phyloP scores from a whole-genome alignment of 495 filamentous ascomycete genomes.

The Penicillium odoratum region DNA sequence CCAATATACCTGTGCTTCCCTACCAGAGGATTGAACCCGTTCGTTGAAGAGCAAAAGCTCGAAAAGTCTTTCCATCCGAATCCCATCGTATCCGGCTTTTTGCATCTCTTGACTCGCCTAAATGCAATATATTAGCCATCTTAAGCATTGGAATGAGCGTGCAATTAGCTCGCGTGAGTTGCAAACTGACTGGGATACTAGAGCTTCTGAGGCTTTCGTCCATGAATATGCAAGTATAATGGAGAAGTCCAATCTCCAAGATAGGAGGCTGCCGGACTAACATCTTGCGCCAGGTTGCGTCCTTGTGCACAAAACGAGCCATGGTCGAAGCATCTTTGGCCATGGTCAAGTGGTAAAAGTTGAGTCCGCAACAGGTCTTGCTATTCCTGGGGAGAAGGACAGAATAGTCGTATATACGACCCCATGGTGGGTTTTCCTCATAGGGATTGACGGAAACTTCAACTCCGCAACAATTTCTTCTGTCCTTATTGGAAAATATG shows the following conservation, averaged over 20 bases:
- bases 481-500: slow-evolving; percentile 2
- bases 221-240: not conserved
- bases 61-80: slow-evolving; percentile 4
- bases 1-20: too few species aligned
- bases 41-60: not conserved
- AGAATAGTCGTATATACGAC: too few species aligned
- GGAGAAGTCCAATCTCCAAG: slow-evolving; percentile 9
- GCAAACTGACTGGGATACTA: not conserved
- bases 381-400: too few species aligned
- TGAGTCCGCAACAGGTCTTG: too few species aligned
- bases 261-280: slow-evolving; percentile 27
- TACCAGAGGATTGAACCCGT: too few species aligned
- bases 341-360: not conserved
- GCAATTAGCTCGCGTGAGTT: not conserved
- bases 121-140: not conserved
- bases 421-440: too few species aligned
- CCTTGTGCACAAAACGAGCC: slow-evolving; percentile 3
- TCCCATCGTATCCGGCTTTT: not conserved
- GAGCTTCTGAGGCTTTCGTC: not conserved
- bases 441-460: too few species aligned
- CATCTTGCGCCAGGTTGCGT: slow-evolving; percentile 23
- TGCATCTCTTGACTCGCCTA: not conserved
- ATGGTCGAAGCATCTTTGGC: slow-evolving; percentile 2
- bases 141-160: not conserved
- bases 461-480: slow-evolving; percentile 1